Percentiles rank a stretch among this genome's conserved stretches.
Conservation (phyloP, 2,329 filamentous ascomycete species). For the Monosporascus cannonballus region DNA sequence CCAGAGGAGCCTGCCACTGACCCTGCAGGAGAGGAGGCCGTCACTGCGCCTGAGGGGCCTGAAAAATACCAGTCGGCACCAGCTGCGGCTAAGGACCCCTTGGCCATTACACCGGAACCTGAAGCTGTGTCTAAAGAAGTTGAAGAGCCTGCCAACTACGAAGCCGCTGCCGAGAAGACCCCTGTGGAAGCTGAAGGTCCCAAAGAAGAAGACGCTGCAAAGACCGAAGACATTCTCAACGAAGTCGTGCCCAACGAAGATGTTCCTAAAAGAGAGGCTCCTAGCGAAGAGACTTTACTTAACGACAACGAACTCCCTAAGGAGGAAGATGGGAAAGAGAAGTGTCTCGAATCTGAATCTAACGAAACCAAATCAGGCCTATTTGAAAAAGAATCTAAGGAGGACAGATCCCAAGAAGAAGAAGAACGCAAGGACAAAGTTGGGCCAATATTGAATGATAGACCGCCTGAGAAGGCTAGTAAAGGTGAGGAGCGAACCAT, state of each 20-base stretch:
- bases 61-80: no score
- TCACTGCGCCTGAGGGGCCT: background rate
- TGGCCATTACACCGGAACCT: background rate
- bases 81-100: background rate
- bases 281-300: no score
- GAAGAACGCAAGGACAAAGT: background rate
- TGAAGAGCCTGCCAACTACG: background rate
- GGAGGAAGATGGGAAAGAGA: background rate
- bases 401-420: background rate
- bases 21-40: slow-evolving; percentile 1
- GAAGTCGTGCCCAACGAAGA: no score
- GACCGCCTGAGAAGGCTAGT: background rate
- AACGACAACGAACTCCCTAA: background rate
- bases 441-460: background rate
- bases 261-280: no score
- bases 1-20: background rate
- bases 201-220: background rate
- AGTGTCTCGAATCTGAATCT: background rate
- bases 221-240: background rate
- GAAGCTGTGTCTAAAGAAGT: background rate
- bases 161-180: background rate
- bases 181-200: background rate
- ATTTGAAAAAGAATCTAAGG: background rate
- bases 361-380: background rate
- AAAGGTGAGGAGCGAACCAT: background rate